Evolutionary conservation across 768 basidiomycete genomes (phyloP), one percentile per base, ranked within the genome.

Genomic region (Lyophyllum decastes): DNA sequence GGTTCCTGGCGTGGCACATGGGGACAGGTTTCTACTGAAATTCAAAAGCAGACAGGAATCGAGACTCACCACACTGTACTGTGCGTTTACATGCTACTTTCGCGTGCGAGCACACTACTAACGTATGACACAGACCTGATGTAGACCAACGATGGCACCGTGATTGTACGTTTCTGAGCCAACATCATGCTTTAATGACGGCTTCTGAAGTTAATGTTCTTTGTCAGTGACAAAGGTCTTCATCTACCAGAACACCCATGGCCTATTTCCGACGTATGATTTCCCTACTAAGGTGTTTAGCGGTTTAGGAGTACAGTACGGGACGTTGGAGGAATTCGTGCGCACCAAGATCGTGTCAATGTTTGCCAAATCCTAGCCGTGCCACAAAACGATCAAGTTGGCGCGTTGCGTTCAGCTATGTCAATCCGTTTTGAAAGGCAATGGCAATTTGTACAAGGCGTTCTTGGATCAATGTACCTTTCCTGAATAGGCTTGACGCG

Each of bases 1-100:
- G 60, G 48, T 45, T 62, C 61, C 16, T 62, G 58, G 61, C 54
- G 61, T 6, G 58, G 61, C 21, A 61, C 52, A 43, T 61, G 60
- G 60, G 57, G 47, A 7, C 45, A 57, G 19, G 55, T 60, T 16
- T 52, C 58, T 26, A 52, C 55, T n/a, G 61, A 62, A 25, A 62
- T 60, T 26, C 34, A 60, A 22, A 62, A 45, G 49, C 61, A 62
- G 35, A 62, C 58, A 24, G 55, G 58, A 1, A 49, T 62, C 27
- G 34, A 46, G 48, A 60, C 58, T 21, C 14, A 9, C 26, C 61
- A 60, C 25, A 57, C 46, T 21, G 55, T 59, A 4, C 27, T 50
- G 61, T 59, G 1, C 22, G 61, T 62, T 41, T 33, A 9, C 10
- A 44, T 10, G 30, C 30, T 30, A 34, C 4, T 10, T 38, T 19